Percentiles rank a stretch among this genome's conserved stretches.
phyloP scores from a whole-genome alignment of 1,284 basidiomycete species.

The Puccinia novopanici region DNA sequence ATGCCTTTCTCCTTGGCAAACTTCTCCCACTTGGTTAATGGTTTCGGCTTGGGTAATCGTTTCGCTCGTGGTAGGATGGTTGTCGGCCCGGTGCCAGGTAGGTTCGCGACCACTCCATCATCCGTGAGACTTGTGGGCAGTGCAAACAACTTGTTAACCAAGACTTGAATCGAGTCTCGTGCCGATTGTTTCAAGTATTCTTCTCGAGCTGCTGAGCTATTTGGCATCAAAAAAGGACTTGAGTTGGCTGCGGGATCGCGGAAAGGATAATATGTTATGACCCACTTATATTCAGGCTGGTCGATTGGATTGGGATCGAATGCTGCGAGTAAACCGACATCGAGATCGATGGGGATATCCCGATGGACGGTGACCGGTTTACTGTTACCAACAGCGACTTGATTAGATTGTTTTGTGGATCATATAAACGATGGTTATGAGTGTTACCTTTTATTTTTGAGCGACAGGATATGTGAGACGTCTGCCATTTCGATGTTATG shows the following conservation, averaged over 20 bases:
- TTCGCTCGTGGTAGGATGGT: constrained; percentile 84
- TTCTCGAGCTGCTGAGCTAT: constrained; percentile 72
- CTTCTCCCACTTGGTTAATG: constrained; percentile 92
- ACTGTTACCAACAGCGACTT: constrained; percentile 59
- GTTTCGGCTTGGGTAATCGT: constrained; percentile 86
- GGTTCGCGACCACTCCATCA: constrained; percentile 79
- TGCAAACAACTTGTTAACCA: constrained; percentile 77
- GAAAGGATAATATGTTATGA: constrained; percentile 23
- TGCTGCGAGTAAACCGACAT: constrained; percentile 78
- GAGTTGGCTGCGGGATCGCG: background rate
- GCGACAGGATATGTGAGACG: constrained; percentile 39
- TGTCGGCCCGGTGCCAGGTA: constrained; percentile 69
- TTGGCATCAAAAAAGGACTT: background rate
- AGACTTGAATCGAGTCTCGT: constrained; percentile 79
- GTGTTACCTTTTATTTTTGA: background rate
- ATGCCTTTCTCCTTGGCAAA: constrained; percentile 96
- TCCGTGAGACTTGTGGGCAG: constrained; percentile 75
- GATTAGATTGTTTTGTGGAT: background rate
- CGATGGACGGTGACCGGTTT: constrained; percentile 73
- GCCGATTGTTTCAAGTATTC: constrained; percentile 77
- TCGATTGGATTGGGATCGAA: constrained; percentile 86
- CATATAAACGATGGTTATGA: background rate
- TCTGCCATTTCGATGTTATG: constrained; percentile 26
- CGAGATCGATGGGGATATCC: constrained; percentile 76
- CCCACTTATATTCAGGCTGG: constrained; percentile 73